Evolutionary conservation across 2,329 filamentous ascomycete genomes (phyloP).

Genomic region (Fusarium papillatum): DNA sequence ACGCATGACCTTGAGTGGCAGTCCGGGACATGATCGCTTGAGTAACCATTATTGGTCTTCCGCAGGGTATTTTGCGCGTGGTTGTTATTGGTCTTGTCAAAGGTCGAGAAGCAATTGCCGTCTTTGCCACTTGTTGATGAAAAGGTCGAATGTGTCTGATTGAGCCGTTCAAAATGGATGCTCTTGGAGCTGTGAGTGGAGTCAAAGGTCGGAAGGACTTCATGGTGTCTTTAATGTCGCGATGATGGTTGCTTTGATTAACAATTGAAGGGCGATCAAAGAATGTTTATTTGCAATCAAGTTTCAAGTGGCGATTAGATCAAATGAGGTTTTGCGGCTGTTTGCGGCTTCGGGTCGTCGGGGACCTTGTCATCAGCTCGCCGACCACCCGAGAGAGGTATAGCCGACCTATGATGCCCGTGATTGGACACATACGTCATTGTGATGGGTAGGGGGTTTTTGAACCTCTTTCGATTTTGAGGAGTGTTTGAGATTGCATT

Average conservation of each 20-base stretch:
- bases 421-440: not conserved
- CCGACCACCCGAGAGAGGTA: slow-evolving; percentile 7
- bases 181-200: not conserved
- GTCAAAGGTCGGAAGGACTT: not conserved
- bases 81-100: not conserved
- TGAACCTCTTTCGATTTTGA: not conserved
- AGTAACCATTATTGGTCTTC: not conserved
- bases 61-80: not conserved
- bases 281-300: slow-evolving; percentile 10
- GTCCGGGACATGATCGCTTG: not conserved
- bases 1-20: not conserved
- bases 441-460: not conserved
- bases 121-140: not conserved
- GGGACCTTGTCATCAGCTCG: slow-evolving; percentile 9
- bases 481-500: not conserved
- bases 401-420: not conserved
- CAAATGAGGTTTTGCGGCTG: not conserved
- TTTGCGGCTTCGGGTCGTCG: slow-evolving; percentile 1
- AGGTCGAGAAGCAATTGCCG: not conserved
- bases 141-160: not conserved
- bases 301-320: not conserved
- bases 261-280: not conserved
- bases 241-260: not conserved
- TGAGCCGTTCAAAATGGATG: not conserved
- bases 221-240: not conserved